A percentile compares a stretch with the other conserved stretches of the same genome.
These are phyloP conservation scores for Ceratopteris richardii DNA, from an alignment of 75 land plant genomes.

Conservation along the genomic window DNA sequence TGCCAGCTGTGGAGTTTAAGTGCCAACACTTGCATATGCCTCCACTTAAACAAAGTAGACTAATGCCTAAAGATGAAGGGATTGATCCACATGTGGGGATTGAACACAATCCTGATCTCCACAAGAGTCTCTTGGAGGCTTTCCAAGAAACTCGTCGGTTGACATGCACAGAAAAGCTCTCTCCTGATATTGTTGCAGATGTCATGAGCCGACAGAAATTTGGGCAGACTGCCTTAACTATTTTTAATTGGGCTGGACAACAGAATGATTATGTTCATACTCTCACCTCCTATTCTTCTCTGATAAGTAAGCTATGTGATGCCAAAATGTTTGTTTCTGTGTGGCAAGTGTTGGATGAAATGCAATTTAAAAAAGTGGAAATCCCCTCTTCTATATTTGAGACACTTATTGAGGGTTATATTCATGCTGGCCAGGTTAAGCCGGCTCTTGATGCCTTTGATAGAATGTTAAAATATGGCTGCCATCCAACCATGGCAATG, in stretches of 20 bases:
- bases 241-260: slow-evolving; percentile 61
- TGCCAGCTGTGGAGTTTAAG: no score
- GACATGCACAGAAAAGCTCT: no score
- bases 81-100: no score
- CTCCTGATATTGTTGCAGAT: slow-evolving; percentile 23
- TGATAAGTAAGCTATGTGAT: slow-evolving; percentile 55
- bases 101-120: no score
- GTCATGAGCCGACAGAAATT: slow-evolving; percentile 58
- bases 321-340: slow-evolving; percentile 46
- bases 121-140: no score
- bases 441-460: slow-evolving; percentile 62
- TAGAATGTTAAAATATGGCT: slow-evolving; percentile 68
- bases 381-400: slow-evolving; percentile 34
- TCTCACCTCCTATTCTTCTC: slow-evolving; percentile 31
- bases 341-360: slow-evolving; percentile 45
- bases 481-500: slow-evolving; percentile 16
- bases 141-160: no score
- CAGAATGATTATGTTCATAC: slow-evolving; percentile 11
- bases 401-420: slow-evolving; percentile 60
- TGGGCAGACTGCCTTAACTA: slow-evolving; percentile 39
- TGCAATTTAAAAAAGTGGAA: slow-evolving; percentile 24
- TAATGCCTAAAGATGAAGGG: no score
- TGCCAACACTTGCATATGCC: no score
- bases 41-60: no score
- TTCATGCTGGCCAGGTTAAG: slow-evolving; percentile 44